phyloP scores from a whole-genome alignment of 176 grass and related monocot genomes.

The Cenchrus purpureus region DNA sequence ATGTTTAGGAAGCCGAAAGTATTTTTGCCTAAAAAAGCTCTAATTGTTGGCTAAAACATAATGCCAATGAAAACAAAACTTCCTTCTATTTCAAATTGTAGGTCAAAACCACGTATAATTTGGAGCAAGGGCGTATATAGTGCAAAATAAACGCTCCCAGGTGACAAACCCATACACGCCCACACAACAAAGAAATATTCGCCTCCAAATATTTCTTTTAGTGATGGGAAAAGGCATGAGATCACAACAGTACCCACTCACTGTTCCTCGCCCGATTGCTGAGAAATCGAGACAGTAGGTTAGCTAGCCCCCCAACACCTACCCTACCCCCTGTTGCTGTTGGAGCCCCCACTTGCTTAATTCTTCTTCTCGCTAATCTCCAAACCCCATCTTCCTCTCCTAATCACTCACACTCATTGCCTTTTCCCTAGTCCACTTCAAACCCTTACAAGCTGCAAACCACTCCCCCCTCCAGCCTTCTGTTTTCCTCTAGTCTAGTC shows the following conservation, averaged over 20 bases:
- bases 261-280: neutral
- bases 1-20: neutral
- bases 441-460: constrained; percentile 34
- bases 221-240: neutral
- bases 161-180: neutral
- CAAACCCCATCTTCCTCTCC: neutral
- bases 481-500: constrained; percentile 3
- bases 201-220: neutral
- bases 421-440: constrained; percentile 17
- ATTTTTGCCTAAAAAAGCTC: neutral
- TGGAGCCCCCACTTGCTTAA: constrained; percentile 15
- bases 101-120: too few species aligned
- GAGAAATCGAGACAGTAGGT: constrained; percentile 40
- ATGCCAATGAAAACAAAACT: neutral
- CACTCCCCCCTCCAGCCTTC: neutral
- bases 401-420: constrained; percentile 1
- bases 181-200: neutral
- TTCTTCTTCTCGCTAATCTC: too few species aligned
- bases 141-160: neutral
- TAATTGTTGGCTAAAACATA: neutral
- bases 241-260: constrained; percentile 26
- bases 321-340: constrained; percentile 1
- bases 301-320: constrained; percentile 9
- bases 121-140: too few species aligned
- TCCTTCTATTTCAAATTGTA: too few species aligned